Percentiles rank a stretch among this genome's conserved stretches.
Conservation (phyloP, 2,329 filamentous ascomycete species). For the Phaeosphaeria sp. region DNA sequence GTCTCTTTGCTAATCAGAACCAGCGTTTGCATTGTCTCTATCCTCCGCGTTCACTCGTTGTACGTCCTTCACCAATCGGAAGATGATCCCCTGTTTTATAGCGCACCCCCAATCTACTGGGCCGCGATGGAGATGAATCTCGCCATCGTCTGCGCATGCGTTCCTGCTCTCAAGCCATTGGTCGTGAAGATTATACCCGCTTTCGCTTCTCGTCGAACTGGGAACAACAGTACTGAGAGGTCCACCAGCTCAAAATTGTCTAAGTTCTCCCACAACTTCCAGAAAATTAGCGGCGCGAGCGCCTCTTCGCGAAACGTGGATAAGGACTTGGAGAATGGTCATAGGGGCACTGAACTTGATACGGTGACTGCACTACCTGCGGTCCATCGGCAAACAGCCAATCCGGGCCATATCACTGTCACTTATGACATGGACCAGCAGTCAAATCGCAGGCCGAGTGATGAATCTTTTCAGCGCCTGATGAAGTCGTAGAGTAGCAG, state of each 20-base stretch:
- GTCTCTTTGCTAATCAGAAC: not conserved
- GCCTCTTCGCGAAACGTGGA: not conserved
- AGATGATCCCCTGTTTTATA: not conserved
- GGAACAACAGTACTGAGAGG: not conserved
- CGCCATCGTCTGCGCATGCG: slow-evolving; percentile 25
- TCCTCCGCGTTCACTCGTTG: not conserved
- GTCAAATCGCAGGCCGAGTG: not conserved
- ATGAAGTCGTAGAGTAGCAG: not conserved
- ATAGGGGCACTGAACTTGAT: not conserved
- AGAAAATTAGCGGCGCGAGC: not conserved
- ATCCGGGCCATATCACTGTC: not conserved
- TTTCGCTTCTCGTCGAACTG: not conserved
- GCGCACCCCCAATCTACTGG: not conserved
- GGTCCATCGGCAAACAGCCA: not conserved
- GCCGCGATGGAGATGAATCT: slow-evolving; percentile 18
- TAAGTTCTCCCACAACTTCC: not conserved
- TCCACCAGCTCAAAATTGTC: not conserved
- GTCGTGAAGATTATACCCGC: slow-evolving; percentile 10
- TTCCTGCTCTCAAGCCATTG: slow-evolving; percentile 21
- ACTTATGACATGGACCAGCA: not conserved
- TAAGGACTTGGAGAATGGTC: not conserved
- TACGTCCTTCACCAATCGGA: not conserved
- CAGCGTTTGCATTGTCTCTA: not conserved
- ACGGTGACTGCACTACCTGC: not conserved
- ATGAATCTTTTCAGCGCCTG: not conserved